Evolutionary conservation across 2,329 filamentous ascomycete species (phyloP).

Genomic region (Claviceps digitariae): DNA sequence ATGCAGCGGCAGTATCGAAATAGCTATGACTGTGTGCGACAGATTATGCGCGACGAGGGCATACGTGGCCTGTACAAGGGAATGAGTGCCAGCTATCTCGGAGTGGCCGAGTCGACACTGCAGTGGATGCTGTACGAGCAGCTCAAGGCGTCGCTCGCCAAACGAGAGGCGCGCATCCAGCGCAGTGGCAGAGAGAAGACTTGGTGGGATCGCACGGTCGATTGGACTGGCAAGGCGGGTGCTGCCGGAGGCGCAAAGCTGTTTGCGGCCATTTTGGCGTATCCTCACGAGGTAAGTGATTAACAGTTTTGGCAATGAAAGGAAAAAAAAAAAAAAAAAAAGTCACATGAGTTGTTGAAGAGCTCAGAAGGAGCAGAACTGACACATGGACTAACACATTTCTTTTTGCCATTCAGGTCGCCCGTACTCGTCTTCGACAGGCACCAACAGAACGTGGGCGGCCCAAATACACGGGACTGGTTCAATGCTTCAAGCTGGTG

Average conservation of each 20-base stretch:
- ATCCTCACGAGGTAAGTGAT: constrained; percentile 72
- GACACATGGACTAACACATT: not conserved
- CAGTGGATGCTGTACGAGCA: constrained; percentile 95
- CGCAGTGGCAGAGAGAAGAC: constrained; percentile 49
- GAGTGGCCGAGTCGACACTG: constrained; percentile 77
- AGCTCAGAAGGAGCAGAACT: not conserved
- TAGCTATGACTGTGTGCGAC: constrained; percentile 72
- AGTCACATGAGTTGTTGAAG: no score
- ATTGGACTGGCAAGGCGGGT: constrained; percentile 65
- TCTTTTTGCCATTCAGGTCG: constrained; percentile 37
- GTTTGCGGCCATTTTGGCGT: constrained; percentile 69
- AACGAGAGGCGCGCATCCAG: constrained; percentile 45
- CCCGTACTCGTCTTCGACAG: constrained; percentile 72
- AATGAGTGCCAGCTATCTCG: constrained; percentile 81
- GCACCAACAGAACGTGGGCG: constrained; percentile 59
- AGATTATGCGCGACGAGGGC: constrained; percentile 71
- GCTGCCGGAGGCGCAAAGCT: constrained; percentile 79
- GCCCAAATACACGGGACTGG: constrained; percentile 75
- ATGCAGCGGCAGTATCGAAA: constrained; percentile 65
- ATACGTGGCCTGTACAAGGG: constrained; percentile 75
- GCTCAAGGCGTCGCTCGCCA: constrained; percentile 62
- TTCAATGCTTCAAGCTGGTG: constrained; percentile 79
- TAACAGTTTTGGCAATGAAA: no score
- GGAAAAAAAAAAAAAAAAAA: no score
- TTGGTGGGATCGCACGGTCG: constrained; percentile 59